Percentiles rank a stretch among this genome's conserved stretches.
Conservation (phyloP, 164 flowering plant genomes). For the Sextonia rubra region DNA sequence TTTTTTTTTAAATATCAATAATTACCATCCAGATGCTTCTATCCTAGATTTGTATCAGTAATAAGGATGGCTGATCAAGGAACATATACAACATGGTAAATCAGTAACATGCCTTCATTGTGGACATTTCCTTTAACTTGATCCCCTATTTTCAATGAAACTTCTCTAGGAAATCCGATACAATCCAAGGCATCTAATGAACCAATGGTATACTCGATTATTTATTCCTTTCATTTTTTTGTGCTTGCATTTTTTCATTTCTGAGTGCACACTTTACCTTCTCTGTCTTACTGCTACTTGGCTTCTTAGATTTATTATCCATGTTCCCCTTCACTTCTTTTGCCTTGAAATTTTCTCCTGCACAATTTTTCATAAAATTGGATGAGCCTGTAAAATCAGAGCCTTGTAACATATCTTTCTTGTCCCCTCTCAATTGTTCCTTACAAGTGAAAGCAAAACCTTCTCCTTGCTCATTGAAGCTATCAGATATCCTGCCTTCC, state of each 20-base stretch:
- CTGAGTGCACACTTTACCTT: slow-evolving; percentile 1
- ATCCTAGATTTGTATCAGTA: too few species aligned
- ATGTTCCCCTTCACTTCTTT: neutral
- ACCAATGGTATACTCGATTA: neutral
- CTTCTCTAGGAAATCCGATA: slow-evolving; percentile 6
- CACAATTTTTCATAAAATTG: neutral
- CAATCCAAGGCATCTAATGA: neutral
- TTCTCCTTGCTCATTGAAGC: slow-evolving; percentile 4
- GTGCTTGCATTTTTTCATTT: slow-evolving; percentile 5
- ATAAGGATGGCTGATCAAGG: neutral
- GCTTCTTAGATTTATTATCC: neutral
- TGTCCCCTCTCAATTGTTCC: slow-evolving; percentile 11
- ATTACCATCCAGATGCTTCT: too few species aligned
- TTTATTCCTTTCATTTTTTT: neutral
- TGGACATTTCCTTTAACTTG: slow-evolving; percentile 16
- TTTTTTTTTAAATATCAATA: too few species aligned
- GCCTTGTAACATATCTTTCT: slow-evolving; percentile 4
- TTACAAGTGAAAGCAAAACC: neutral
- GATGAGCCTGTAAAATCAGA: neutral
- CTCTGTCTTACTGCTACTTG: neutral
- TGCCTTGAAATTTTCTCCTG: slow-evolving; percentile 6
- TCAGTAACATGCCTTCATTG: slow-evolving; percentile 20
- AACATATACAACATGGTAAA: neutral
- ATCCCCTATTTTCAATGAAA: slow-evolving; percentile 10
- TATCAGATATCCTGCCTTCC: slow-evolving; percentile 16